Evolutionary conservation across 2,329 filamentous ascomycete genomes (phyloP), one percentile per base, ranked within the genome.

Genomic region (Zopfia rhizophila): DNA sequence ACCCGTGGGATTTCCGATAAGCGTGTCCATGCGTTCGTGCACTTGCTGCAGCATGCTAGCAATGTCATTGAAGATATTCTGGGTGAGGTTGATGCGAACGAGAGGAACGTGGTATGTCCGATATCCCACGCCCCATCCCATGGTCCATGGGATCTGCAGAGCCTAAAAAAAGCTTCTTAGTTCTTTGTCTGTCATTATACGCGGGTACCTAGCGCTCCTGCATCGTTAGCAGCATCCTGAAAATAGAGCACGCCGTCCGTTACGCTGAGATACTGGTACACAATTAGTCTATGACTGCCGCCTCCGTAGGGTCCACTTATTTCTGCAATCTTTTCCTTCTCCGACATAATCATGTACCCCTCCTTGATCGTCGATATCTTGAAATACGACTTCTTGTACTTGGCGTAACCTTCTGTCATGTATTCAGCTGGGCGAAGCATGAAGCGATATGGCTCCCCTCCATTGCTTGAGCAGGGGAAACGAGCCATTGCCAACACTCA

Each of bases 41-140:
- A 35, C 16, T 22, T 44, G 12, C 7, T 44, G 3, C 13, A 37
- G 12, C 40, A 44, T 36, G 12, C 13, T 13, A 3, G 30, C 21
- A 27, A 21, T 36, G 13, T 17, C 11, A 21, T 14, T 14, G 7
- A 21, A 14, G 18, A 44, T 44, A 13, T 36, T 44, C 19, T 36
- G 40, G 4, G 40, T 44, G 11, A 44, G 7, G 3, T 35, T n/a
- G 7, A 13, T 27, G 13, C 31, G 30, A 29, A 44, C 31, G 3
- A 44, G 12, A 14, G 32, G 22, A 13, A 18, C 19, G 30, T 44
- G 40, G 23, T 44, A 44, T 18, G 40, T 44, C n/a, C 40, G 11
- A 28, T 44, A 22, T 16, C 18, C 40, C 8, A 44, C 31, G 12
- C 40, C 40, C 7, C 19, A 44, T 12, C 40, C 40, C 40, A 44